Base-by-base conservation (phyloP, 306 rosid species). In the Cucurbita argyrosperma region DNA sequence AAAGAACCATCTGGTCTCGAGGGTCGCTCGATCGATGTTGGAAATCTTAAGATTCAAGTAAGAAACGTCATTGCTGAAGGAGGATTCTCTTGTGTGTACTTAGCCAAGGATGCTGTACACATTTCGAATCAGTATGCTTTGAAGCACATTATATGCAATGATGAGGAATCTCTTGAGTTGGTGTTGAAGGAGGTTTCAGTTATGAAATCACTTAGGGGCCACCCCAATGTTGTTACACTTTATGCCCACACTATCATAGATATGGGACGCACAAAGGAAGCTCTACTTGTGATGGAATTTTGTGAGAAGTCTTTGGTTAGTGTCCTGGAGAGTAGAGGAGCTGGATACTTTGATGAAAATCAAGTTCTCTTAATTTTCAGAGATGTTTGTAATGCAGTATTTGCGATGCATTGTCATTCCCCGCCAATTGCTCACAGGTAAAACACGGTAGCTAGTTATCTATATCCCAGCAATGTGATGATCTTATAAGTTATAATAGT, bases 381-480 rank as follows among this genome's bases (percentile, higher is more conserved):
- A 82, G 99, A 94, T 54, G 89, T 87, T 15, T 91, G 96, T 64
- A 94, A 88, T 80, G 97, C 99, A 5, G 95, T 94, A 58, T 91
- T 94, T 3, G 87, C 99, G 13, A 91, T 94, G 97, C 99, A 94
- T 84, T 89, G 95, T 71, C 95, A 78, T 55, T 94, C 91, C 61
- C 97, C 91, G 0, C 96, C 97, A 45, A 79, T 94, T 90, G 99
- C 97, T 72, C 99, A 94, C 85, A 79, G 96, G 99, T 90, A 89
- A 89, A 76, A 65, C 78, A 45, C 66, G 66, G 39, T 63, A 19
- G 12, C 66, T 77, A 57, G 69, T 15, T 70, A n/a, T 30, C 30
- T 49, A 26, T 30, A 50, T 35, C 47, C 26, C 7, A 49, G 18
- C 26, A 16, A 49, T 51, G 12, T 30, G 11, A 50, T 47, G 43